phyloP scores from a whole-genome alignment of 2,329 filamentous ascomycete species.

The Colletotrichum orbiculare region DNA sequence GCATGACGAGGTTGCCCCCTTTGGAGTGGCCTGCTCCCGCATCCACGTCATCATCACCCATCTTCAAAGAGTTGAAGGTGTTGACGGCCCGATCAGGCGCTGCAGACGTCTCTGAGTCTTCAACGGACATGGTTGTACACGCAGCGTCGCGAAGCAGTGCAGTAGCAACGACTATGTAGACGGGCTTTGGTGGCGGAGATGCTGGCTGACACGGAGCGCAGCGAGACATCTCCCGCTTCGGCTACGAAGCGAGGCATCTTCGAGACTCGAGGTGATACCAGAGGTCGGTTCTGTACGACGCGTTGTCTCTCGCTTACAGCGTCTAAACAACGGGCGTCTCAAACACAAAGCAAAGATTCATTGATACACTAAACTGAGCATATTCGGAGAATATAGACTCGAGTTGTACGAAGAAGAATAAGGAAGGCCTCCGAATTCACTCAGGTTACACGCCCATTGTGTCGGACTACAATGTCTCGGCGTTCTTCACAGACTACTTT shows the following conservation, averaged over 20 bases:
- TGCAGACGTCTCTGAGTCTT: background rate
- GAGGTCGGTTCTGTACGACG: background rate
- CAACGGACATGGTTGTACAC: too few relatives aligned
- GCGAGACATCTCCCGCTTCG: background rate
- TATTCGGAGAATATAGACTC: too few relatives aligned
- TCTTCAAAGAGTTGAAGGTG: background rate
- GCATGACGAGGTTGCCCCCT: slow-evolving; percentile 21
- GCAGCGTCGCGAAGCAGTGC: background rate
- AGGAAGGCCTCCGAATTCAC: background rate
- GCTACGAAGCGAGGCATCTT: background rate
- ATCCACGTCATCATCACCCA: slow-evolving; percentile 12
- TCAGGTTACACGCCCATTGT: too few relatives aligned
- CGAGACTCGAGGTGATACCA: background rate
- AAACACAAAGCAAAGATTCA: too few relatives aligned
- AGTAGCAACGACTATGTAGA: background rate
- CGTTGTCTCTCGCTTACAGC: background rate
- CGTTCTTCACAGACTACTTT: too few relatives aligned
- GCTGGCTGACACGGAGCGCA: background rate
- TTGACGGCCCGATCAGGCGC: slow-evolving; percentile 10
- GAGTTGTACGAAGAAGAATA: background rate
- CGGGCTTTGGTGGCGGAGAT: background rate
- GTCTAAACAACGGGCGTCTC: background rate
- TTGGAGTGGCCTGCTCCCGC: background rate
- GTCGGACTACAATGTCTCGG: too few relatives aligned
- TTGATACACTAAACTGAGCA: too few relatives aligned